These are phyloP conservation scores for Didymella pinodella DNA, from an alignment of 2,329 filamentous ascomycete genomes.

Conservation along the genomic window DNA sequence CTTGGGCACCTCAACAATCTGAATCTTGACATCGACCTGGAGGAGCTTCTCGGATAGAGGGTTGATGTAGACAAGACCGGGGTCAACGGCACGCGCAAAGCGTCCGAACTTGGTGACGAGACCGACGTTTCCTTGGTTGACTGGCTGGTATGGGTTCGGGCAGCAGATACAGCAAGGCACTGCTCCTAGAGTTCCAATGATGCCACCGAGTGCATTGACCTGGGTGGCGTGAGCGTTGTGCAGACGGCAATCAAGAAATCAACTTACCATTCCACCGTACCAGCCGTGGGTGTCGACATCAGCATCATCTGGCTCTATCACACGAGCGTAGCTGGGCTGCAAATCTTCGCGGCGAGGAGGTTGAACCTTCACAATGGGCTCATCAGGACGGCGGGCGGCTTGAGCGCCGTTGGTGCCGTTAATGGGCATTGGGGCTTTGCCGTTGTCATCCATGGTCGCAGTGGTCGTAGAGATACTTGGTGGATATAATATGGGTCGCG, in stretches of 20 bases:
- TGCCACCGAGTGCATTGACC: slow-evolving; percentile 77
- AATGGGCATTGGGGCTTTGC: slow-evolving; percentile 48
- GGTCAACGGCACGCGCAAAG: slow-evolving; percentile 95
- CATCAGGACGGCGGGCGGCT: slow-evolving; percentile 22
- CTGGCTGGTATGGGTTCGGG: slow-evolving; percentile 95
- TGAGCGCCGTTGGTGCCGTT: slow-evolving; percentile 28
- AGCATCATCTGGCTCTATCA: slow-evolving; percentile 67
- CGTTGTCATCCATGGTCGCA: slow-evolving; percentile 46
- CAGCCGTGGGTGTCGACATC: slow-evolving; percentile 79
- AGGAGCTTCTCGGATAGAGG: slow-evolving; percentile 88
- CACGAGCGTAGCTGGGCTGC: slow-evolving; percentile 79
- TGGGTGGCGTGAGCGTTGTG: slow-evolving; percentile 18
- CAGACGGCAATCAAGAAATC: background rate
- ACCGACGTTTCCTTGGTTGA: slow-evolving; percentile 91
- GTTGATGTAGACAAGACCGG: slow-evolving; percentile 96
- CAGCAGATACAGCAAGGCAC: slow-evolving; percentile 90
- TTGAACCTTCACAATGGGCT: slow-evolving; percentile 67
- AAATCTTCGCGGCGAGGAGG: slow-evolving; percentile 84
- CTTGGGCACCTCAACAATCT: slow-evolving; percentile 95
- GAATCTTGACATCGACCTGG: slow-evolving; percentile 98
- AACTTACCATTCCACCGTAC: slow-evolving; percentile 76
- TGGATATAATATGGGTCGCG: slow-evolving; percentile 32
- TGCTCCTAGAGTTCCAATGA: slow-evolving; percentile 81
- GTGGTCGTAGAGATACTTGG: slow-evolving; percentile 21
- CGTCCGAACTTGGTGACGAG: slow-evolving; percentile 94